Percentiles rank a stretch among this genome's conserved stretches.
phyloP scores from a whole-genome alignment of 345 rosid species.

The Limnanthes douglasii region DNA sequence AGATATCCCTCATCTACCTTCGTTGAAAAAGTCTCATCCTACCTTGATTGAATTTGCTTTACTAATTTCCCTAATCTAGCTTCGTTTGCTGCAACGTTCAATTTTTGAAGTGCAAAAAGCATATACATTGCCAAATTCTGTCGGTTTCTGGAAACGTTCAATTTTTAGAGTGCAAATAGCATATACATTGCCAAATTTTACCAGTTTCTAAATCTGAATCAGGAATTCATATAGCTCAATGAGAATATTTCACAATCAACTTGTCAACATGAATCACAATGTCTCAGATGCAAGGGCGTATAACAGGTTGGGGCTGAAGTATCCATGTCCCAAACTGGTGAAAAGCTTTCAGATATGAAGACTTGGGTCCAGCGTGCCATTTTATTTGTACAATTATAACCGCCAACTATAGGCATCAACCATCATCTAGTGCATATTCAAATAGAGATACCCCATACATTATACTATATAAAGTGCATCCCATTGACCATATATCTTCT shows the following conservation, averaged over 20 bases:
- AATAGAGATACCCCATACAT: slow-evolving; percentile 94
- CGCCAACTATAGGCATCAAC: slow-evolving; percentile 91
- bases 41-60: too few relatives aligned
- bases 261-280: slow-evolving; percentile 90
- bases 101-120: too few relatives aligned
- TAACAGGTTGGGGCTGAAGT: slow-evolving; percentile 85
- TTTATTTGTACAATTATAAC: slow-evolving; percentile 83
- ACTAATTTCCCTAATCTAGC: too few relatives aligned
- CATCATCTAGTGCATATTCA: slow-evolving; percentile 94
- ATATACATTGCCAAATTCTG: too few relatives aligned
- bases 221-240: slow-evolving; percentile 12
- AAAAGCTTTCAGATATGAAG: slow-evolving; percentile 77
- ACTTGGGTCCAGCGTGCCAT: slow-evolving; percentile 91
- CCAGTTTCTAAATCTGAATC: too few relatives aligned
- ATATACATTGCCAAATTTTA: too few relatives aligned
- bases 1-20: too few relatives aligned
- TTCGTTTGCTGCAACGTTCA: too few relatives aligned
- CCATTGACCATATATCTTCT: slow-evolving; percentile 97
- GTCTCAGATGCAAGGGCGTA: slow-evolving; percentile 79
- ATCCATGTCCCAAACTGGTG: slow-evolving; percentile 94
- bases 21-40: too few relatives aligned
- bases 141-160: too few relatives aligned
- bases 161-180: too few relatives aligned
- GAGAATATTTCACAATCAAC: slow-evolving; percentile 65
- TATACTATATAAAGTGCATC: slow-evolving; percentile 93